Evolutionary conservation across 768 basidiomycete genomes (phyloP).

Genomic region (Coprinopsis marcescibilis): DNA sequence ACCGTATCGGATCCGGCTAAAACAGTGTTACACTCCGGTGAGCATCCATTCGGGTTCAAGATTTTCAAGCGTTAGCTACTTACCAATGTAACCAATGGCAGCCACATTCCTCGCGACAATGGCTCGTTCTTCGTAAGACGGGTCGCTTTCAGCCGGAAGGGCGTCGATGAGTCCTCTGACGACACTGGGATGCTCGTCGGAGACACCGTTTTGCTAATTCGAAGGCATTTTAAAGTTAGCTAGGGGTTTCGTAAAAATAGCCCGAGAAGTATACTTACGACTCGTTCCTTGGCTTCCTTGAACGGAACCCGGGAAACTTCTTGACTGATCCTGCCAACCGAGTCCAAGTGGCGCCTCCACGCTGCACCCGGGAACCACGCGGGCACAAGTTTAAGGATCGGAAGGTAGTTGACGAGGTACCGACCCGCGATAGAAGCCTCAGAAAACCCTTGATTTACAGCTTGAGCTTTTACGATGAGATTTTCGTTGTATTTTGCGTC

Average conservation of each 20-base stretch:
- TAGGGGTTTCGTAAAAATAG: neutral
- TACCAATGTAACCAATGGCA: slow-evolving; percentile 2
- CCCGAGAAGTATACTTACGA: neutral
- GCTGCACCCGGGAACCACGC: neutral
- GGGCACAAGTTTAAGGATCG: neutral
- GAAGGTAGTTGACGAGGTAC: neutral
- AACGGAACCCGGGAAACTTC: neutral
- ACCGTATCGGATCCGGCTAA: too few relatives aligned
- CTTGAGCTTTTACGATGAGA: slow-evolving; percentile 12
- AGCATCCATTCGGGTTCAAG: neutral
- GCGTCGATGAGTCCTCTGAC: neutral
- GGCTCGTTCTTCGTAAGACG: neutral
- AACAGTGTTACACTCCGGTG: neutral
- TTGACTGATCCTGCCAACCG: neutral
- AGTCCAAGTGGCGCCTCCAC: neutral
- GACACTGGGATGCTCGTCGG: neutral
- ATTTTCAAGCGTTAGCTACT: too few relatives aligned
- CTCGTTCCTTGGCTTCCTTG: neutral
- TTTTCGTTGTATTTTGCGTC: slow-evolving; percentile 22
- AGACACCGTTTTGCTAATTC: neutral
- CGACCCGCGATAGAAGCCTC: neutral
- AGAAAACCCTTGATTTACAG: neutral
- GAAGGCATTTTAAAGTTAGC: neutral
- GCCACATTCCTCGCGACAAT: neutral
- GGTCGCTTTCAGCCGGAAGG: neutral